Conservation (phyloP, 2,329 filamentous ascomycete species). For the Fusarium aywerte region DNA sequence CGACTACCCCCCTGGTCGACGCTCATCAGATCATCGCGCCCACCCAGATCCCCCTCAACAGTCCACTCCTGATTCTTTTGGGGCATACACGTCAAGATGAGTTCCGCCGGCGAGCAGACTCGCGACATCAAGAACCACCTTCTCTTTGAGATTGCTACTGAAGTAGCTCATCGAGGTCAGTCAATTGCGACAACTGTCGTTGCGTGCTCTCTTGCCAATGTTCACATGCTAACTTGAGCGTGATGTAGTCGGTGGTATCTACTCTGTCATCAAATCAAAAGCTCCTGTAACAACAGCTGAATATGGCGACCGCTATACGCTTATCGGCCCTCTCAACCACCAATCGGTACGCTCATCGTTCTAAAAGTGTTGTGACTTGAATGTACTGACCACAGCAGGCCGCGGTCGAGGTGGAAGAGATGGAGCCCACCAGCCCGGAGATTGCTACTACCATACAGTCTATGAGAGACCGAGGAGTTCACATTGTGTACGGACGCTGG, state of each 20-base stretch:
- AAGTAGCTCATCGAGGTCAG: constrained; percentile 94
- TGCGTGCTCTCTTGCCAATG: neutral
- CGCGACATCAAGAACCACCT: constrained; percentile 93
- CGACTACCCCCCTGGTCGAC: constrained; percentile 21
- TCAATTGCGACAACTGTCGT: constrained; percentile 33
- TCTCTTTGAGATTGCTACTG: constrained; percentile 96
- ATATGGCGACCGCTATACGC: constrained; percentile 96
- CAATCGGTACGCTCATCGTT: constrained; percentile 73
- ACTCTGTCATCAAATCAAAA: constrained; percentile 99
- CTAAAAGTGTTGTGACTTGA: neutral
- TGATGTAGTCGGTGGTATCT: constrained; percentile 88
- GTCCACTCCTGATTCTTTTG: constrained; percentile 14
- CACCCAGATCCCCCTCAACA: constrained; percentile 21
- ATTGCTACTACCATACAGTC: constrained; percentile 85
- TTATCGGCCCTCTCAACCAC: constrained; percentile 94
- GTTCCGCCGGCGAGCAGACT: constrained; percentile 58
- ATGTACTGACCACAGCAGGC: constrained; percentile 65
- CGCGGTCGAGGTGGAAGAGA: constrained; percentile 95
- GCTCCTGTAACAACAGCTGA: constrained; percentile 96
- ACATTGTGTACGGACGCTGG: constrained; percentile 94
- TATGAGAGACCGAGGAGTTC: constrained; percentile 92
- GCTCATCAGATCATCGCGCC: constrained; percentile 38
- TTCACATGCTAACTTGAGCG: constrained; percentile 27
- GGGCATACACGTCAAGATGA: constrained; percentile 53
- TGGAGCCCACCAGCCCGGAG: constrained; percentile 84